Conservation (phyloP, 345 rosid genomes). For the Boechera stricta region DNA sequence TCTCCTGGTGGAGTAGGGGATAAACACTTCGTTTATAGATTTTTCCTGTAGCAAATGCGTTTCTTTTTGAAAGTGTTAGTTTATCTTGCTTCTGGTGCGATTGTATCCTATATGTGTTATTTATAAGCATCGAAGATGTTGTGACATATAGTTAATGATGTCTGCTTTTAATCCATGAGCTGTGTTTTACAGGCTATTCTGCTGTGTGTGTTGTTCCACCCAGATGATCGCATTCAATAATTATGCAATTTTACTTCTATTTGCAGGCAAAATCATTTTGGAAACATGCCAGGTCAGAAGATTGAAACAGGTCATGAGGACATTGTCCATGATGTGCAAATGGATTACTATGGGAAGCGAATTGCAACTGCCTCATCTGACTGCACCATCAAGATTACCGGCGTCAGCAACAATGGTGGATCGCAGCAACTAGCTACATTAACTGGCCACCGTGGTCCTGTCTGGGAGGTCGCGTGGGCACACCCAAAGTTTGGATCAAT, state of each 20-base stretch:
- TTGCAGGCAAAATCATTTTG: conserved; percentile 25
- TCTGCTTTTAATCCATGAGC: conserved; percentile 11
- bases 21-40: background rate
- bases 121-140: conserved; percentile 1
- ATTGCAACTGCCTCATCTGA: conserved; percentile 73
- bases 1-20: background rate
- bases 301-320: conserved; percentile 73
- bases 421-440: conserved; percentile 63
- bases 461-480: conserved; percentile 73
- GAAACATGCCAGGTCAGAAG: conserved; percentile 64
- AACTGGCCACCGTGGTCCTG: conserved; percentile 70
- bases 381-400: conserved; percentile 60
- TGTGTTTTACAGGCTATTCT: background rate
- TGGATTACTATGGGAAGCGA: conserved; percentile 79
- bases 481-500: conserved; percentile 72
- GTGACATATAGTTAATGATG: background rate
- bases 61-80: background rate
- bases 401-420: conserved; percentile 54
- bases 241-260: background rate
- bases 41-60: background rate
- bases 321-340: conserved; percentile 61
- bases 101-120: background rate
- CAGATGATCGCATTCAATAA: background rate
- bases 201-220: background rate
- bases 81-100: background rate